Evolutionary conservation across 106 monocot species (phyloP), one percentile per base, ranked within the genome.

Genomic region (Platanthera zijinensis): DNA sequence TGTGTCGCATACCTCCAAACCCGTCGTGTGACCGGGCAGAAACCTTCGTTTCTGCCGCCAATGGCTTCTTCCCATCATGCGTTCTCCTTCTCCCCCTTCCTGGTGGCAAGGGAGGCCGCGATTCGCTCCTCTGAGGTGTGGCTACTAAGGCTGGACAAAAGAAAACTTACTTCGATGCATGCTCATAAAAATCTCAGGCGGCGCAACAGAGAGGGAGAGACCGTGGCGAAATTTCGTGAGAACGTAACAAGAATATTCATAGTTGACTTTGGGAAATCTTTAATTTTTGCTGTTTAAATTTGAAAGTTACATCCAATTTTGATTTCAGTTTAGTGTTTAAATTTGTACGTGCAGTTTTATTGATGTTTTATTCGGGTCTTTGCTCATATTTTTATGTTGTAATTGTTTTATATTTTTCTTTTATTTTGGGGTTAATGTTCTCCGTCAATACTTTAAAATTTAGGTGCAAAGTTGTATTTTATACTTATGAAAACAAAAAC

Each of bases 81-180:
- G 53, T 61, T 75, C 78, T 93, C 77, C 87, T 97, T 67, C 89
- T 87, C 71, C 91, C 91, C 22, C 93, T 97, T 64, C 89, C 82
- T 56, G 96, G 96, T 15, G 96, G 96, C 50, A 97, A 97, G 83
- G 96, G 96, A 0, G 96, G 96, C 21, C 93, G 93, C 75, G 96
- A 93, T 1, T 97, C 96, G 28, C 84, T 97, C 48, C 96, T 97
- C 57, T 79, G 96, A 11, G 96, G 96, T 15, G 96, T 93, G 46
- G 96, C 91, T 12, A 90, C 96, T 9, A 97, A 97, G 79, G 96
- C 96, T 7, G 96, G 96, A 18, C 96, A 97, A 93, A 97, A 97
- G 88, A 97, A 97, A 87, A 97, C 96, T 28, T 93, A 97, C 79
- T 97, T 97, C 75, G 96, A 97, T 50, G 96, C 96, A 4, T 97